These are phyloP conservation scores for Sarocladiaceae sp. DNA, from an alignment of 2,329 filamentous ascomycete genomes.

Conservation along the genomic window DNA sequence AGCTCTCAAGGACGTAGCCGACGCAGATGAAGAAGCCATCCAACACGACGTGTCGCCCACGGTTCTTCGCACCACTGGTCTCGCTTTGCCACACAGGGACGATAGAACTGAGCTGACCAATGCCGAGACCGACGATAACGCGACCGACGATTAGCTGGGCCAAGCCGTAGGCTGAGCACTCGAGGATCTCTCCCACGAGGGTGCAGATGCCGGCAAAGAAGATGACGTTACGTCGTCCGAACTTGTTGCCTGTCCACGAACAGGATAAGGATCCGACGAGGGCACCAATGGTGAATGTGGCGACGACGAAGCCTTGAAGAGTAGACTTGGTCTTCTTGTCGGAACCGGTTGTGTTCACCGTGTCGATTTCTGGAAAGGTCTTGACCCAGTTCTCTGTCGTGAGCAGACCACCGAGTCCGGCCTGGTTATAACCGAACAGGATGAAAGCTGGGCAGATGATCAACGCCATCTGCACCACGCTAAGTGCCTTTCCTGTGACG, in stretches of 20 bases:
- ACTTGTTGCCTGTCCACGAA: constrained; percentile 46
- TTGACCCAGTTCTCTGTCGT: constrained; percentile 53
- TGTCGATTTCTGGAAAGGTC: constrained; percentile 41
- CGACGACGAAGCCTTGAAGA: constrained; percentile 37
- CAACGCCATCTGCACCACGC: constrained; percentile 31
- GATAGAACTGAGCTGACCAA: constrained; percentile 47
- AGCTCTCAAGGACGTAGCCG: constrained; percentile 33
- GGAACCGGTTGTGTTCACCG: constrained; percentile 39
- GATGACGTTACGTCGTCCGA: constrained; percentile 51
- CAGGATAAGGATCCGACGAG: constrained; percentile 42
- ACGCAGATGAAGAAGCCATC: constrained; percentile 44
- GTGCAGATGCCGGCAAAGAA: constrained; percentile 46
- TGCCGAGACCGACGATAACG: constrained; percentile 46
- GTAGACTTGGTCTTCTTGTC: constrained; percentile 36
- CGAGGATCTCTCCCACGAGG: constrained; percentile 46
- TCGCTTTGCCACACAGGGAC: constrained; percentile 50
- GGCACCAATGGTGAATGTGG: constrained; percentile 50
- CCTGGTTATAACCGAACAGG: constrained; percentile 54
- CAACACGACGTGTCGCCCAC: constrained; percentile 40
- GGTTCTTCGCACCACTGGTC: constrained; percentile 39
- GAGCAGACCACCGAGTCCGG: constrained; percentile 64
- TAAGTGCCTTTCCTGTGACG: constrained; percentile 28
- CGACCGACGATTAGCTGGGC: constrained; percentile 33
- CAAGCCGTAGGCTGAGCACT: constrained; percentile 40
- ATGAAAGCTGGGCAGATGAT: constrained; percentile 38